phyloP scores from a whole-genome alignment of 208 protist species.

The Trypanosomatidae sp. region DNA sequence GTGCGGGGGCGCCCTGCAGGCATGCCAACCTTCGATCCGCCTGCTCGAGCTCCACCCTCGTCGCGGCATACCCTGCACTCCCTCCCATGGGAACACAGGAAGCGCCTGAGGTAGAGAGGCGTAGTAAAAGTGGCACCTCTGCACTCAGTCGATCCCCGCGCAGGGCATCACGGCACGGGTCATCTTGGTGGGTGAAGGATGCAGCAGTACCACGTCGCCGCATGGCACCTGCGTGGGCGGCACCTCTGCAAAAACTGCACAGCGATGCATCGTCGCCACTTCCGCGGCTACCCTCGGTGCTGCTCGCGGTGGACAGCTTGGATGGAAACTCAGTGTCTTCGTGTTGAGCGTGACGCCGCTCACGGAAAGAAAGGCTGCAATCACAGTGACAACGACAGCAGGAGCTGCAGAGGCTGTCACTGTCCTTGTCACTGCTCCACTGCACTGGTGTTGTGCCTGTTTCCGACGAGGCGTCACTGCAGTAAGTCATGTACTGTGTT shows the following conservation, averaged over 20 bases:
- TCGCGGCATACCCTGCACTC: background rate
- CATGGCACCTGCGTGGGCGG: conserved; percentile 1
- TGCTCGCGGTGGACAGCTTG: background rate
- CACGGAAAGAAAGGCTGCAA: background rate
- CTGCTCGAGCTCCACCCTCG: conserved; percentile 6
- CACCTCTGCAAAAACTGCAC: conserved; percentile 13
- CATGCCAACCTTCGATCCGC: conserved; percentile 3
- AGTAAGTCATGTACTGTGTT: conserved; percentile 1
- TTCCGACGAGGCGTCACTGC: conserved; percentile 16
- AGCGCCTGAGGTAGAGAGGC: background rate
- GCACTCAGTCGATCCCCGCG: background rate
- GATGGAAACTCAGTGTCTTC: background rate
- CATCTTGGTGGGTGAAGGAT: background rate
- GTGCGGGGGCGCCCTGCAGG: conserved; percentile 11
- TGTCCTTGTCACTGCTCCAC: conserved; percentile 1
- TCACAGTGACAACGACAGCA: background rate
- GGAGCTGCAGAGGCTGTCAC: conserved; percentile 16
- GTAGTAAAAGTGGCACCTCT: conserved; percentile 19
- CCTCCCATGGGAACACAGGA: background rate
- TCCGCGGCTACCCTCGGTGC: background rate
- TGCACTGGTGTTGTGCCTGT: conserved; percentile 7
- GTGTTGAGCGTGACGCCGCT: background rate
- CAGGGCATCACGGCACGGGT: conserved; percentile 10
- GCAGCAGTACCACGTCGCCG: background rate
- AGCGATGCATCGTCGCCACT: background rate